Conservation (phyloP, 2,329 filamentous ascomycete species). For the Trichoderma hamatum region DNA sequence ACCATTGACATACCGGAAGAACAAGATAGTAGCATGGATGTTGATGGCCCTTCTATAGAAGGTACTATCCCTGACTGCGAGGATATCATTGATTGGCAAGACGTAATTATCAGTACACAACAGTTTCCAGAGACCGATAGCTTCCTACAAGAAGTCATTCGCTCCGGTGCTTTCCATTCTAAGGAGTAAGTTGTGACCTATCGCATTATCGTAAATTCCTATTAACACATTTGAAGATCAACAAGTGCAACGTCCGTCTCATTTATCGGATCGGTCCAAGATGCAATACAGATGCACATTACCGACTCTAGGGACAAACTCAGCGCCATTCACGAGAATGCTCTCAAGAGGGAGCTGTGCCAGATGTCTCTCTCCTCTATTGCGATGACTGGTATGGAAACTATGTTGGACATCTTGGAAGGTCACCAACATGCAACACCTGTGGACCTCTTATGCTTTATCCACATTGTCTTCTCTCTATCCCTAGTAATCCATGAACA, state of each 20-base stretch:
- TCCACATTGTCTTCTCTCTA: conserved; percentile 56
- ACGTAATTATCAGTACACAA: background rate
- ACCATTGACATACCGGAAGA: background rate
- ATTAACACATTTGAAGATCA: background rate
- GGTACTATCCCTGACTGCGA: background rate
- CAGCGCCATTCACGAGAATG: conserved; percentile 44
- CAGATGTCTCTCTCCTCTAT: conserved; percentile 45
- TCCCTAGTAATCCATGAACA: conserved; percentile 51
- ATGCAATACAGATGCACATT: conserved; percentile 51
- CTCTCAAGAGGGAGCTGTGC: conserved; percentile 47
- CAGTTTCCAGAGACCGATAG: background rate
- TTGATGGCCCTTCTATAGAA: background rate
- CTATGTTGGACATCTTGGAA: conserved; percentile 46
- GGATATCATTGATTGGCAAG: conserved; percentile 2
- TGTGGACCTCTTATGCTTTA: conserved; percentile 52
- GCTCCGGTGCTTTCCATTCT: background rate
- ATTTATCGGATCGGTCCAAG: conserved; percentile 49
- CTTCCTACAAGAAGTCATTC: background rate
- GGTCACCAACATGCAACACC: conserved; percentile 45
- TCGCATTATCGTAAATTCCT: too few species aligned
- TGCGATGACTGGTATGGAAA: conserved; percentile 46
- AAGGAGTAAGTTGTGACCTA: background rate
- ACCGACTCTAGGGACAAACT: conserved; percentile 50
- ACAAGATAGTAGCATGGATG: background rate
- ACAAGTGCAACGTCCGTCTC: background rate